Conservation (phyloP, 169 alveolate species). For the Blepharisma undulans region DNA sequence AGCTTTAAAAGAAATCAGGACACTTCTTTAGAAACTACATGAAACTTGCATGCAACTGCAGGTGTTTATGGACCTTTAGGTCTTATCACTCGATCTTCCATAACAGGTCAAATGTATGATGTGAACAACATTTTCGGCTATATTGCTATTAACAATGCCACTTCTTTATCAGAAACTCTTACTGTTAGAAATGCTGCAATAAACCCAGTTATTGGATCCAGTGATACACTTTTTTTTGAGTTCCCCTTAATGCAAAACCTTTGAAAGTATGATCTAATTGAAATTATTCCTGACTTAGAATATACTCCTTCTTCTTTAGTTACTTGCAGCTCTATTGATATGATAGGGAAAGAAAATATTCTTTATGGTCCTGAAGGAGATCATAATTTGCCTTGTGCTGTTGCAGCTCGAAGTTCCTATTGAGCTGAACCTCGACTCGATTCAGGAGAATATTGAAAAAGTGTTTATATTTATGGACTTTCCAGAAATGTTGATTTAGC, state of each 20-base stretch:
- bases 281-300: not conserved
- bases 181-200: too few relatives aligned
- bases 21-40: not conserved
- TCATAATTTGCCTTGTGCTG: too few relatives aligned
- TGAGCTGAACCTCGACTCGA: not conserved
- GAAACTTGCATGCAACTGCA: not conserved
- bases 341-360: too few relatives aligned
- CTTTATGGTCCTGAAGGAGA: too few relatives aligned
- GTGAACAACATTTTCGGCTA: not conserved
- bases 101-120: not conserved
- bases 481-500: not conserved
- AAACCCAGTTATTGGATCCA: not conserved
- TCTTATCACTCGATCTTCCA: not conserved
- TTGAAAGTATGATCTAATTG: not conserved
- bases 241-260: not conserved
- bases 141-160: not conserved
- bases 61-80: conserved; percentile 1
- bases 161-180: not conserved
- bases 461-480: not conserved
- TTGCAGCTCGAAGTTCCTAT: too few relatives aligned
- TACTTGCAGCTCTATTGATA: too few relatives aligned
- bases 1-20: not conserved
- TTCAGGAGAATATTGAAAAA: not conserved
- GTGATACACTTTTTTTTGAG: not conserved
- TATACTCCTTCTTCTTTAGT: too few relatives aligned